phyloP scores from a whole-genome alignment of 768 basidiomycete species.

The Stropharia rugosoannulata region DNA sequence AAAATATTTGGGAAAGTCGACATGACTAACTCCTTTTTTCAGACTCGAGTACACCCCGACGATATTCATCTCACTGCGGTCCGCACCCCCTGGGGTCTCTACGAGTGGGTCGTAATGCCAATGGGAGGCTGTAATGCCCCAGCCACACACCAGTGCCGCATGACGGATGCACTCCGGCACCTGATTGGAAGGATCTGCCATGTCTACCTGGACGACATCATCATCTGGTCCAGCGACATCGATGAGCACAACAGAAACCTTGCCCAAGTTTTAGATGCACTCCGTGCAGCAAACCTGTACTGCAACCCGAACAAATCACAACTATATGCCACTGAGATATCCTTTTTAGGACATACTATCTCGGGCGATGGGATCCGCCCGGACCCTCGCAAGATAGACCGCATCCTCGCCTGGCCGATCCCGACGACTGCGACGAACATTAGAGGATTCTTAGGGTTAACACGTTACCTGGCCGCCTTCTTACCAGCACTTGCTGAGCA shows the following conservation, averaged over 20 bases:
- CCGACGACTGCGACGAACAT: slow-evolving; percentile 27
- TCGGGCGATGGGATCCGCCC: slow-evolving; percentile 26
- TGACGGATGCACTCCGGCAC: slow-evolving; percentile 20
- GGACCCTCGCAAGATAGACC: slow-evolving; percentile 27
- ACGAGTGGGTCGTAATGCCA: slow-evolving; percentile 41
- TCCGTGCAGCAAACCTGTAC: slow-evolving; percentile 5
- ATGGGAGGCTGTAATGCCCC: slow-evolving; percentile 14
- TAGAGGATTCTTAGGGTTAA: slow-evolving; percentile 29
- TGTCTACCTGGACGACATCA: slow-evolving; percentile 22
- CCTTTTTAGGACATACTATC: slow-evolving; percentile 33
- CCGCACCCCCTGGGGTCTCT: slow-evolving; percentile 33
- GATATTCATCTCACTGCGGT: slow-evolving; percentile 30
- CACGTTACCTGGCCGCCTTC: slow-evolving; percentile 26
- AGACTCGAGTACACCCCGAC: slow-evolving; percentile 16
- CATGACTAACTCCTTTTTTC: slow-evolving; percentile 4
- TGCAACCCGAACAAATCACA: slow-evolving; percentile 10
- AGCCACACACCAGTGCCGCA: slow-evolving; percentile 21
- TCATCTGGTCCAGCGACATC: slow-evolving; percentile 15
- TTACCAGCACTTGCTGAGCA: too few species aligned
- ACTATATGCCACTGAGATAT: slow-evolving; percentile 19
- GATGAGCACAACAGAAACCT: slow-evolving; percentile 13
- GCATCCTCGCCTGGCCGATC: background rate
- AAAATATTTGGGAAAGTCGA: too few species aligned
- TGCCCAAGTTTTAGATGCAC: slow-evolving; percentile 10
- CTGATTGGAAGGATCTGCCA: slow-evolving; percentile 19